Conservation (phyloP, 345 rosid species). For the Euphorbia tirucalli region DNA sequence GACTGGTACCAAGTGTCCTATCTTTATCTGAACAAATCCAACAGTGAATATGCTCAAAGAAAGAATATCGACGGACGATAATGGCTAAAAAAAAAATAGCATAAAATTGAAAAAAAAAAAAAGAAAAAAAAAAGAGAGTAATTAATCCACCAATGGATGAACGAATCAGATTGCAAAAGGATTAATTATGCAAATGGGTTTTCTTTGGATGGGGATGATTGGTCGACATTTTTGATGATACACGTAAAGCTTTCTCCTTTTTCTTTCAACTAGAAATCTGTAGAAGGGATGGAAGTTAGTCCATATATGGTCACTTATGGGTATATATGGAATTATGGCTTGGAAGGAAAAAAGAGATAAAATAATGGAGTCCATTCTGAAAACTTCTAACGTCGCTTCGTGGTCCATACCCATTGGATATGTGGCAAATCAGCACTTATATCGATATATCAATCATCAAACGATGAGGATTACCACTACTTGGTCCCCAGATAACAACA, state of each 20-base stretch:
- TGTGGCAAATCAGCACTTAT: no score
- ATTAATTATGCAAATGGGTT: not conserved
- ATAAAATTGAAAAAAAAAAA: not conserved
- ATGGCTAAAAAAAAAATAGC: not conserved
- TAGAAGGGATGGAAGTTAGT: not conserved
- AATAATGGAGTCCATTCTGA: no score
- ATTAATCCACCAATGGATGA: not conserved
- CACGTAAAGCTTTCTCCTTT: not conserved
- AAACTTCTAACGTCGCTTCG: no score
- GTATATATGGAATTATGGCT: no score
- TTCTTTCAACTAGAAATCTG: slow-evolving; percentile 8
- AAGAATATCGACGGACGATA: not conserved
- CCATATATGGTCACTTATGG: no score
- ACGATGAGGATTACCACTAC: no score
- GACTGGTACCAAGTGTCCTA: slow-evolving; percentile 26
- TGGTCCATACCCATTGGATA: no score
- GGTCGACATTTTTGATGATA: slow-evolving; percentile 12
- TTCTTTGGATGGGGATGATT: not conserved
- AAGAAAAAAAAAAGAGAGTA: not conserved
- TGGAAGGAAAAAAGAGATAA: not conserved
- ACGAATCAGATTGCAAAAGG: not conserved
- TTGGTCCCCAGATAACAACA: no score
- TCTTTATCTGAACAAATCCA: slow-evolving; percentile 24
- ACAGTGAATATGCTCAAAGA: slow-evolving; percentile 21
- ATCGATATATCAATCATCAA: no score